Conservation (phyloP, 805 yeast genomes). For the Candida endomychidarum region DNA sequence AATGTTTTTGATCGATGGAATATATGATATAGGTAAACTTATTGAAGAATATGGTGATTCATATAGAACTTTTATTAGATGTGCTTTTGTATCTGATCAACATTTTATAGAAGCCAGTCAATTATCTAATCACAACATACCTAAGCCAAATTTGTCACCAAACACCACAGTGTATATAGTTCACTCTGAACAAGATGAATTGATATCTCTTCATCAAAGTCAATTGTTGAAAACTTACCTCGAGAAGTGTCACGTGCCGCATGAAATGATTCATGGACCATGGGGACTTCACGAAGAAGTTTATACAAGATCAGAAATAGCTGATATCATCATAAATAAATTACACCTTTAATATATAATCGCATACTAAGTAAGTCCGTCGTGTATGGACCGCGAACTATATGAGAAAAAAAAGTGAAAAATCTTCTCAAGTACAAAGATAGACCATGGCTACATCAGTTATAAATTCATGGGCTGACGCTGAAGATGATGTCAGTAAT, state of each 20-base stretch:
- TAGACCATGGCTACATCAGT: constrained; percentile 31
- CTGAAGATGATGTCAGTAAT: constrained; percentile 50
- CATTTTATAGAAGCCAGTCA: constrained; percentile 27
- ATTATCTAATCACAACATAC: constrained; percentile 1
- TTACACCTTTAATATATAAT: not conserved
- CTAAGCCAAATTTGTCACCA: constrained; percentile 2
- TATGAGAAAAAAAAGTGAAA: constrained; percentile 6
- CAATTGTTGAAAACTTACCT: constrained; percentile 37
- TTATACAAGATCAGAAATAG: constrained; percentile 43
- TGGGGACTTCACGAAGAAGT: constrained; percentile 71
- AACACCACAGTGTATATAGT: constrained; percentile 36
- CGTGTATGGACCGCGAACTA: too few species aligned
- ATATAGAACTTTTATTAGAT: constrained; percentile 55
- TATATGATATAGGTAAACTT: constrained; percentile 53
- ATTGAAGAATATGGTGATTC: constrained; percentile 56
- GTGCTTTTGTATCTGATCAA: constrained; percentile 47
- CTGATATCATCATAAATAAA: constrained; percentile 17
- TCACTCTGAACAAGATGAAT: constrained; percentile 69
- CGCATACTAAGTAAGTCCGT: too few species aligned
- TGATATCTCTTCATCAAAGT: constrained; percentile 55
- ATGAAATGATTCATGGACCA: constrained; percentile 22
- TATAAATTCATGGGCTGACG: constrained; percentile 67
- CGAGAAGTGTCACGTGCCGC: constrained; percentile 10
- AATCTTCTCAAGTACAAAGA: not conserved
- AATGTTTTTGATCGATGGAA: constrained; percentile 56